Evolutionary conservation across 2,329 filamentous ascomycete species (phyloP), one percentile per base, ranked within the genome.

Genomic region (Fusarium sp.): DNA sequence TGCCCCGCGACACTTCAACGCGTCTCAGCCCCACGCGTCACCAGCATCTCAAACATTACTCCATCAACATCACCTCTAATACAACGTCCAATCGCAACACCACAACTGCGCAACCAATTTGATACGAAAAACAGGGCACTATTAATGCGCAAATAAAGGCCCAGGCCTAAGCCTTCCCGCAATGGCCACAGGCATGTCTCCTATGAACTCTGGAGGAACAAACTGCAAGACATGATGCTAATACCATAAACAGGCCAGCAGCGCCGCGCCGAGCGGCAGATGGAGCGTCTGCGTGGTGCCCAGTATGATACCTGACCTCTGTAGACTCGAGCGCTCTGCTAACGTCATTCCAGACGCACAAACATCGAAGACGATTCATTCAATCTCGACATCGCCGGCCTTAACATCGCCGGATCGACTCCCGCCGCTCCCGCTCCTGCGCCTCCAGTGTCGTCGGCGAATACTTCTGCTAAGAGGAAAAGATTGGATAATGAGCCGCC

Each of bases 261-360:
- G 85, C 82, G 80, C 70, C 85, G 86, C 66, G 83, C 85, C 67
- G 85, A 87, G 72, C 85, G 85, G 70, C 81, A 88, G 77, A 85
- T 86, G 62, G 82, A 87, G 76, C 86, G 87, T 71, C 83, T 89
- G 72, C 85, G 87, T 61, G 87, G 87, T 60, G 86, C 86, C 38
- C 84, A 85, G 86, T 88, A 79, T 65, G 83, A 73, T 11, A 2
- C 12, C 9, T 28, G 13, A 1, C 3, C 6, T 9, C 9, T 2
- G 2, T 28, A 3, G 15, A 0, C 4, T 4, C 2, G 2, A n/a
- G 3, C 1, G 2, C 2, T 13, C 35, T 38, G 25, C 45, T 58
- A 40, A 55, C 43, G 31, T 65, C 41, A 25, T 39, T 13, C 1
- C 6, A 85, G 82, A 65, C 81, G 81, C 65, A 81, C 84, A 54